Percentiles rank a stretch among this genome's conserved stretches.
phyloP scores from a whole-genome alignment of 2,329 filamentous ascomycete species.

The Didymella glomerata region DNA sequence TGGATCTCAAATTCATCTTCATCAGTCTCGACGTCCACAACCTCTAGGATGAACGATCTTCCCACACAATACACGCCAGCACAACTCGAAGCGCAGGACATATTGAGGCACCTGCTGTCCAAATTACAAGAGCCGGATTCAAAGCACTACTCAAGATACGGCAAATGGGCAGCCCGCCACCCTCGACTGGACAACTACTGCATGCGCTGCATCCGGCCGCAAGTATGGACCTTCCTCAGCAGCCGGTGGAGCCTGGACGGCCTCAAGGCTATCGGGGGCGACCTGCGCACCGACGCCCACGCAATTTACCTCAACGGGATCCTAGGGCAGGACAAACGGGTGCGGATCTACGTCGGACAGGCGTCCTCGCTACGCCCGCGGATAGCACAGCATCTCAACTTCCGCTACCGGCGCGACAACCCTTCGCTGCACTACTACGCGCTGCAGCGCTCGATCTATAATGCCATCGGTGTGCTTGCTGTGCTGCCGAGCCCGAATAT shows the following conservation, averaged over 20 bases:
- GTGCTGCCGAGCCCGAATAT: constrained; percentile 22
- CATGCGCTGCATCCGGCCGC: constrained; percentile 32
- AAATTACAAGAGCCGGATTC: constrained; percentile 27
- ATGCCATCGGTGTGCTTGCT: constrained; percentile 39
- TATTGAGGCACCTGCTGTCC: constrained; percentile 33
- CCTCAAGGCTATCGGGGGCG: constrained; percentile 35
- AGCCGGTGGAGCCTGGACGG: constrained; percentile 33
- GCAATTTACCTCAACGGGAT: constrained; percentile 42
- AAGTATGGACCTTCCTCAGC: constrained; percentile 34
- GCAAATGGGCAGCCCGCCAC: constrained; percentile 32
- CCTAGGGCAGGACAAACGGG: constrained; percentile 33
- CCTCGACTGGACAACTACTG: constrained; percentile 31
- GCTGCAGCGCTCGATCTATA: constrained; percentile 40
- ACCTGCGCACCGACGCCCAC: constrained; percentile 33
- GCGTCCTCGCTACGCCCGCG: constrained; percentile 36
- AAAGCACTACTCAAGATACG: constrained; percentile 31
- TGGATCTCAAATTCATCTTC: neutral
- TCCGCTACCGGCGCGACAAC: constrained; percentile 48
- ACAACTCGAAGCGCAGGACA: constrained; percentile 37
- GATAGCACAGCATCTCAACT: constrained; percentile 45
- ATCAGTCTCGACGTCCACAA: neutral
- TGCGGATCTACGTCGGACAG: constrained; percentile 47
- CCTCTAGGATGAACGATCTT: constrained; percentile 25
- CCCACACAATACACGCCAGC: constrained; percentile 16
- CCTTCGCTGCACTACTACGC: constrained; percentile 47